Base-by-base conservation (phyloP, 495 filamentous ascomycete species). In the Hypoxylon fuscum region DNA sequence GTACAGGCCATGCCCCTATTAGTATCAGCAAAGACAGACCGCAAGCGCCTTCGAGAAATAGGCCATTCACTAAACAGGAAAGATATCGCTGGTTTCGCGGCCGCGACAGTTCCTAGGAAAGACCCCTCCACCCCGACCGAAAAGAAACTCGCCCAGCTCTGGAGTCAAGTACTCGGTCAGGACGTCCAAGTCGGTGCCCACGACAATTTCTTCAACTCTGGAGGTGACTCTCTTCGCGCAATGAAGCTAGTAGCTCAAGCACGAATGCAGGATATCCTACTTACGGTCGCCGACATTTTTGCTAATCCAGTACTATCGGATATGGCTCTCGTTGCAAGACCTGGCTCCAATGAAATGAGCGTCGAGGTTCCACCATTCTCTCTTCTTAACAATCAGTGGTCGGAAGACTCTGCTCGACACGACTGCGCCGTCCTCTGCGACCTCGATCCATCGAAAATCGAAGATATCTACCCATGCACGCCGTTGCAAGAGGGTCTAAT, bases 401-500 rank as follows among this genome's bases (percentile, higher is more conserved):
- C 50, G 1, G 42, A 64, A 7, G 68, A 68, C 1, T 51, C 44
- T 8, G 73, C 72, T 1, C 48, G 60, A 34, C 29, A 22, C 1
- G 72, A 75, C 5, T 69, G 67, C 15, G 69, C 70, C 15, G 38
- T 29, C 15, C 48, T 74, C 38, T 78, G 76, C 51, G 61, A 35
- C 0, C 25, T 77, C 3, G 68, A 68, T 2, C 42, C 45, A 2
- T 61, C 68, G 6, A 32, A 14, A 0, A 75, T 89, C n/a, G 78
- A 83, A 35, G 86, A 92, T 68, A 69, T 87, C 0, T 91, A 89
- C 55, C 87, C 88, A 5, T 90, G 88, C 75, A 89, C 85, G 4
- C 81, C 89, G 9, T 73, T 90, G 1, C 90, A 93, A 70, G 89
- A 89, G 61, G 88, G 86, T 1, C 77, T 91, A 14, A 76, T 90